Evolutionary conservation across 352 stramenopile genomes (phyloP).

Genomic region (Pythium diclinum): DNA sequence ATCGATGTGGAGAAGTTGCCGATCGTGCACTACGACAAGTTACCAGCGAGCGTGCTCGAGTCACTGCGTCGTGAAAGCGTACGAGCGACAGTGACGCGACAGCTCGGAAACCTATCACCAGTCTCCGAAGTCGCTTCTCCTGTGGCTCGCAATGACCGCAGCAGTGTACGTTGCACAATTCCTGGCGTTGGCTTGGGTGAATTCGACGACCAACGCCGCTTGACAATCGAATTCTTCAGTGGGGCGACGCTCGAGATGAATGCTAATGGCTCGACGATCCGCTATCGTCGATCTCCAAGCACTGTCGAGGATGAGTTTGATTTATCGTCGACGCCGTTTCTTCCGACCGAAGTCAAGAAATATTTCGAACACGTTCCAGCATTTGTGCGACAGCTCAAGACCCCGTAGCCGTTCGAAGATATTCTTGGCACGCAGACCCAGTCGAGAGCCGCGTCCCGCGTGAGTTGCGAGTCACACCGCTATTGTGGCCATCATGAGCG

Average conservation of each 20-base stretch:
- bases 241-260: conserved; percentile 40
- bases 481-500: not conserved
- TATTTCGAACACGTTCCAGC: conserved; percentile 23
- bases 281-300: conserved; percentile 12
- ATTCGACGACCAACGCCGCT: conserved; percentile 37
- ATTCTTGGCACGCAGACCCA: conserved; percentile 7
- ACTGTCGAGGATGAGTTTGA: conserved; percentile 23
- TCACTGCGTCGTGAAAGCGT: conserved; percentile 33
- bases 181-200: conserved; percentile 40
- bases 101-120: conserved; percentile 10
- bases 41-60: conserved; percentile 42
- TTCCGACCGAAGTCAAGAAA: conserved; percentile 26
- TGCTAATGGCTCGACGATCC: conserved; percentile 40
- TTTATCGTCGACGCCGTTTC: conserved; percentile 13
- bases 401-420: not conserved
- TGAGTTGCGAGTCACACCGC: not conserved
- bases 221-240: conserved; percentile 49
- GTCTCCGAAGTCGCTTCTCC: not conserved
- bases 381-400: conserved; percentile 25
- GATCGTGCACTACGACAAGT: conserved; percentile 49
- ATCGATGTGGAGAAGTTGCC: conserved; percentile 36
- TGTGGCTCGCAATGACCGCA: not conserved
- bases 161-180: conserved; percentile 24
- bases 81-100: conserved; percentile 7
- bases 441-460: not conserved